Evolutionary conservation across 1,284 basidiomycete species (phyloP), one percentile per base, ranked within the genome.

Genomic region (Polyporus tsugae): DNA sequence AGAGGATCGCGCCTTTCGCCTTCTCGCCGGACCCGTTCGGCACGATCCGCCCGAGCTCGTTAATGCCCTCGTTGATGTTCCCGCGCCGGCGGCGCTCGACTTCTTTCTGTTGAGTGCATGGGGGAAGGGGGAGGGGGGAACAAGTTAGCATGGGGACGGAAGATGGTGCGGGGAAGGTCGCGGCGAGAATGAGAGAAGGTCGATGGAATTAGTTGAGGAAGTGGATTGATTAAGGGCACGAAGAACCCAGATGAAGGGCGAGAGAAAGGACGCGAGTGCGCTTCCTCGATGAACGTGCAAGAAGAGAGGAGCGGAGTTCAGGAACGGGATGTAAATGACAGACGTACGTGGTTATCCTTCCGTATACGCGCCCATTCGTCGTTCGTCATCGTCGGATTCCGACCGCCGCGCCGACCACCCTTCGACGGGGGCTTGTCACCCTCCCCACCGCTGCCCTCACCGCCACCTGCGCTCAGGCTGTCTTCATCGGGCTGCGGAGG

Each of bases 1-100:
- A 85, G 42, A 97, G 89, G 74, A 96, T 94, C 9, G 94, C 94
- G 39, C 94, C 94, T 77, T 97, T 97, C 64, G 91, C 91, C 75
- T 96, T 95, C 79, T 96, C 95, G 61, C 94, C 93, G 0, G 92
- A 91, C 57, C 91, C 93, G 72, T 91, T 93, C 7, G 96, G 96
- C 2, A 98, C 92, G 74, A 97, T 95, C 9, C 91, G 87, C 1
- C 94, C 92, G 33, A 99, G 90, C 77, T 96, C 93, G 78, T 93
- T 95, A 82, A 99, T 98, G 0, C 96, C 96, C 70, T 97, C 94
- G 79, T 97, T 97, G 83, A 99, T 98, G 75, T 96, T 96, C 22
- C 95, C 94, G 66, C 97, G 87, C 62, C 97, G 91, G 57, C 96
- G 89, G 67, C 96, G 93, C 81, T 99, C 97, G 13, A 98, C 97